Evolutionary conservation across 129 eudicot species (phyloP), one percentile per base, ranked within the genome.

Genomic region (Dittrichia graveolens): DNA sequence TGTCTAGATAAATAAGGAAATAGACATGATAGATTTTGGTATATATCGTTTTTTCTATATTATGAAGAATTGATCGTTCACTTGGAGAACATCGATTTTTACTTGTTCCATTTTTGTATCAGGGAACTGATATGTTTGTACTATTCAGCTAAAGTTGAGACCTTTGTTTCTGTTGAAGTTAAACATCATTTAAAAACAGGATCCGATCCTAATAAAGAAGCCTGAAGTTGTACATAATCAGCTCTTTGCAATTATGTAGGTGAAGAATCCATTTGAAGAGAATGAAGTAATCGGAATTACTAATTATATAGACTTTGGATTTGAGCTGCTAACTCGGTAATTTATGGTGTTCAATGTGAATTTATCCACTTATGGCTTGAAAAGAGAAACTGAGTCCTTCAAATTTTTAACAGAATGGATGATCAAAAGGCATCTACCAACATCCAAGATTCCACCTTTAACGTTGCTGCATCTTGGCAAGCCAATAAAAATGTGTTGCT

Each of bases 381-480:
- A 71, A 62, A 14, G 44, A n/a, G 47, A 63, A 45, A 67, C 66
- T 73, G 19, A 79, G 52, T 49, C 47, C 11, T 47, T 46, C 59
- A 14, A 59, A 71, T n/a, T 72, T 45, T 40, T 19, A 61, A 67
- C 67, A 89, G 98, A 67, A 78, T 93, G 69, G 84, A 85, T 48
- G 82, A 82, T 69, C 76, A 80, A 24, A 87, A 84, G 49, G 53
- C 84, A 35, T 64, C 90, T 47, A 81, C 79, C 62, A 70, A 66
- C 75, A 76, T 80, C 71, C 89, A 79, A n/a, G 95, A 90, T 80
- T 82, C 98, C 69, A 87, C 92, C 67, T 93, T 93, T 73, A 90
- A 93, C 70, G 83, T 89, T 55, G 98, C 91, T 71, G 98, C 98
- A 74, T 93, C 98, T 73, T 93, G 98, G 98, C 98, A 93, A 76